Conservation (phyloP, 805 yeast species). For the Cyberlindnera subsufficiens region DNA sequence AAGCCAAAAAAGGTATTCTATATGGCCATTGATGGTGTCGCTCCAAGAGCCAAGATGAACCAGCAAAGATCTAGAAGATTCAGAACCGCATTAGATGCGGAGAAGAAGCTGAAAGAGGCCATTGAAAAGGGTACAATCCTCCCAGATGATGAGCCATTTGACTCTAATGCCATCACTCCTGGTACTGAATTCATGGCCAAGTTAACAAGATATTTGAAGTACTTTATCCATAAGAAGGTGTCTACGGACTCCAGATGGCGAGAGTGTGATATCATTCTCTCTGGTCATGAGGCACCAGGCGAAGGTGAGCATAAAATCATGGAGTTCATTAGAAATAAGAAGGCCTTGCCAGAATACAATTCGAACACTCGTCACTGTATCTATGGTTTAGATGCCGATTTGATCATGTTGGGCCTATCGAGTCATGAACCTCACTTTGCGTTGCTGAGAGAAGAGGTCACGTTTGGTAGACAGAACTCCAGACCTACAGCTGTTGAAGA, state of each 20-base stretch:
- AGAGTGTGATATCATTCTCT: constrained; percentile 63
- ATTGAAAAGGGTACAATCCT: constrained; percentile 63
- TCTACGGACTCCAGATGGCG: constrained; percentile 87
- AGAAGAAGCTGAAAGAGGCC: constrained; percentile 69
- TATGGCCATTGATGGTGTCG: constrained; percentile 99
- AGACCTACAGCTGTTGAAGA: constrained; percentile 51
- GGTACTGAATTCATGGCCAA: constrained; percentile 96
- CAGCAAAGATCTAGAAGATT: constrained; percentile 96
- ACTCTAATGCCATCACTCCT: constrained; percentile 90
- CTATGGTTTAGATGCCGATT: constrained; percentile 94
- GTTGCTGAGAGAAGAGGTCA: constrained; percentile 89
- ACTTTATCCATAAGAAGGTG: constrained; percentile 82
- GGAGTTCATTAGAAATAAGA: constrained; percentile 79
- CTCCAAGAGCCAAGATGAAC: constrained; percentile 98
- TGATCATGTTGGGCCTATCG: constrained; percentile 86
- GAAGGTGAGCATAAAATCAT: constrained; percentile 98
- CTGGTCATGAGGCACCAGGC: constrained; percentile 97
- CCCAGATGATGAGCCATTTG: constrained; percentile 83
- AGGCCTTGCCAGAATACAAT: constrained; percentile 67
- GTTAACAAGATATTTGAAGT: constrained; percentile 73
- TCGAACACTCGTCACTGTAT: constrained; percentile 88
- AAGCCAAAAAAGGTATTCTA: constrained; percentile 82
- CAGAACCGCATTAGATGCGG: constrained; percentile 90
- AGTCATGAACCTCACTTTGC: constrained; percentile 97
- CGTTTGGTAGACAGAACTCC: constrained; percentile 56